These are phyloP conservation scores for Hymenoscyphus fraxineus DNA, from an alignment of 2,329 filamentous ascomycete genomes.

Conservation along the genomic window DNA sequence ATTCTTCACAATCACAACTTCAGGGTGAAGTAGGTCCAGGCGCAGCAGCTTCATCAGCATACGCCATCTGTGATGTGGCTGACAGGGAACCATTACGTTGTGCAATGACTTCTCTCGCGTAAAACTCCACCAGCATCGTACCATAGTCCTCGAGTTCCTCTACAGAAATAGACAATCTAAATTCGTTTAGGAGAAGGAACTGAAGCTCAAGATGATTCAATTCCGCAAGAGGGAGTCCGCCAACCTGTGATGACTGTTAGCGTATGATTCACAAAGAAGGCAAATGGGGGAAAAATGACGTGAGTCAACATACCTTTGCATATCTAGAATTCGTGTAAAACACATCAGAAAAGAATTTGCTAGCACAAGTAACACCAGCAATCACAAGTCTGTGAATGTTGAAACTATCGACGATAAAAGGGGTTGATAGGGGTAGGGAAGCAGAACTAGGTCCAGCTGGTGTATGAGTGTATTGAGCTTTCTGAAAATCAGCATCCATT, in stretches of 20 bases:
- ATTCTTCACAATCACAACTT: not conserved
- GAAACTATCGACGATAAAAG: slow-evolving; percentile 97
- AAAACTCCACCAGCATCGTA: slow-evolving; percentile 98
- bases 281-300: slow-evolving; percentile 7
- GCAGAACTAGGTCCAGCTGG: slow-evolving; percentile 23
- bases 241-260: slow-evolving; percentile 59
- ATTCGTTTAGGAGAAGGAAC: slow-evolving; percentile 93
- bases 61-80: slow-evolving; percentile 24
- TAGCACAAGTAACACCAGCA: slow-evolving; percentile 93
- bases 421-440: slow-evolving; percentile 51
- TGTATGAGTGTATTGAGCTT: slow-evolving; percentile 29
- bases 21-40: slow-evolving; percentile 4
- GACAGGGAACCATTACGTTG: slow-evolving; percentile 40
- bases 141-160: slow-evolving; percentile 96
- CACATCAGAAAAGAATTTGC: slow-evolving; percentile 98
- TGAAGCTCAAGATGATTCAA: slow-evolving; percentile 95
- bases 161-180: slow-evolving; percentile 85
- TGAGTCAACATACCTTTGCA: slow-evolving; percentile 69
- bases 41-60: slow-evolving; percentile 21
- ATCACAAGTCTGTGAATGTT: slow-evolving; percentile 98
- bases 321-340: slow-evolving; percentile 99
- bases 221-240: slow-evolving; percentile 84
- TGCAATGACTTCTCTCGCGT: slow-evolving; percentile 81
- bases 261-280: slow-evolving; percentile 18
- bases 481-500: slow-evolving; percentile 27